phyloP scores from a whole-genome alignment of 1,139 yeast species.

The Groenewaldozyma auringiensis region DNA sequence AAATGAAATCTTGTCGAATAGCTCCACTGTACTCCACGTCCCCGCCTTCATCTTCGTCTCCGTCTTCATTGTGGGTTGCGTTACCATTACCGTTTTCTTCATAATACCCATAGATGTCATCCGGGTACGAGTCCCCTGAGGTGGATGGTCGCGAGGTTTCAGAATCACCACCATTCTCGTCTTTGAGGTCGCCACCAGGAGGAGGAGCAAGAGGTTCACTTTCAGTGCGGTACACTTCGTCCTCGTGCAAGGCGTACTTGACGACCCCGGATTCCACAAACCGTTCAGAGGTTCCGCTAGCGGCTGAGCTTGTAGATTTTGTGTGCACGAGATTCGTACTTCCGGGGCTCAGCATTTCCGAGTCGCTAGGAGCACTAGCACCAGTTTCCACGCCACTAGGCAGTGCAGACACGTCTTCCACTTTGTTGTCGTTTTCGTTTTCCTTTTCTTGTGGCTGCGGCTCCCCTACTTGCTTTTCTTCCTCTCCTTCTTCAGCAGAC shows the following conservation, averaged over 20 bases:
- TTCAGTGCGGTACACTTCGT: background rate
- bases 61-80: background rate
- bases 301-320: slow-evolving; percentile 10
- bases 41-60: slow-evolving; percentile 9
- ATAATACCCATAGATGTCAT: slow-evolving; percentile 16
- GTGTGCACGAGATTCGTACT: background rate
- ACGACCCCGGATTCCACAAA: slow-evolving; percentile 19
- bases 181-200: background rate
- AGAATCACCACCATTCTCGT: background rate
- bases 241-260: slow-evolving; percentile 16
- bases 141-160: background rate
- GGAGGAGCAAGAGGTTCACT: background rate
- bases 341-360: background rate
- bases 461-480: too few species aligned
- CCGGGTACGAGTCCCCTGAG: slow-evolving; percentile 6
- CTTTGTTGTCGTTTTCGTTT: background rate
- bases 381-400: background rate
- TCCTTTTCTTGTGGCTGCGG: background rate
- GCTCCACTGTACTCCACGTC: slow-evolving; percentile 1
- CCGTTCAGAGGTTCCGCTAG: slow-evolving; percentile 9
- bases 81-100: background rate
- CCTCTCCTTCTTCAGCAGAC: too few species aligned
- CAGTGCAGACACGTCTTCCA: background rate
- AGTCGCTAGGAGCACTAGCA: background rate
- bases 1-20: background rate